A percentile compares a stretch with the other conserved stretches of the same genome.
These are phyloP conservation scores for Zostera marina DNA, from an alignment of 116 monocot genomes.

Conservation along the genomic window DNA sequence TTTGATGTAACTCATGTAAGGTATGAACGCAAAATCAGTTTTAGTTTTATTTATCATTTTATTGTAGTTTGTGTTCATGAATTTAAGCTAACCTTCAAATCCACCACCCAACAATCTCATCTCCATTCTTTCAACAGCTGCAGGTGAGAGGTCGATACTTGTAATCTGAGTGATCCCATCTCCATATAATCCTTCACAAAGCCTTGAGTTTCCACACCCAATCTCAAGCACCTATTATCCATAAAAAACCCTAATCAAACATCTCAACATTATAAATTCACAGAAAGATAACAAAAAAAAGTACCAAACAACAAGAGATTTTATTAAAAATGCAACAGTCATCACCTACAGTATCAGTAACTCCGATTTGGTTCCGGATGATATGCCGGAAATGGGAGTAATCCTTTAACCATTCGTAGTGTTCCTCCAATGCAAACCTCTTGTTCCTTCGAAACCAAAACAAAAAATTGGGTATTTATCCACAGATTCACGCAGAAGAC, in stretches of 20 bases:
- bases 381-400: constrained; percentile 90
- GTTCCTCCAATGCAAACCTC: constrained; percentile 72
- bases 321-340: neutral
- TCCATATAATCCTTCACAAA: constrained; percentile 39
- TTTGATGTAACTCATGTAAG: too few species aligned
- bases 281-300: neutral
- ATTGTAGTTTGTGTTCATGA: too few species aligned
- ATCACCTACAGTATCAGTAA: constrained; percentile 33
- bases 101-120: constrained; percentile 33
- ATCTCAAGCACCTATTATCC: constrained; percentile 58
- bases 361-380: constrained; percentile 39
- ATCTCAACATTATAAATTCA: neutral
- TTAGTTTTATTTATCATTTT: too few species aligned
- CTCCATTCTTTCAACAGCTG: constrained; percentile 57
- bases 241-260: neutral
- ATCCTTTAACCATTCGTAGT: constrained; percentile 97
- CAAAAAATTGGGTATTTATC: neutral
- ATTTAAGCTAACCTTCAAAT: constrained; percentile 23
- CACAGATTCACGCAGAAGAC: too few species aligned
- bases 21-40: too few species aligned
- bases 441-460: constrained; percentile 49
- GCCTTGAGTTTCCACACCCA: constrained; percentile 80
- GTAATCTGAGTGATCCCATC: constrained; percentile 70
- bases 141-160: constrained; percentile 60
- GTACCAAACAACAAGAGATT: neutral